Base-by-base conservation (phyloP, 2,329 filamentous ascomycete genomes). In the Lasiodiplodia theobromae region DNA sequence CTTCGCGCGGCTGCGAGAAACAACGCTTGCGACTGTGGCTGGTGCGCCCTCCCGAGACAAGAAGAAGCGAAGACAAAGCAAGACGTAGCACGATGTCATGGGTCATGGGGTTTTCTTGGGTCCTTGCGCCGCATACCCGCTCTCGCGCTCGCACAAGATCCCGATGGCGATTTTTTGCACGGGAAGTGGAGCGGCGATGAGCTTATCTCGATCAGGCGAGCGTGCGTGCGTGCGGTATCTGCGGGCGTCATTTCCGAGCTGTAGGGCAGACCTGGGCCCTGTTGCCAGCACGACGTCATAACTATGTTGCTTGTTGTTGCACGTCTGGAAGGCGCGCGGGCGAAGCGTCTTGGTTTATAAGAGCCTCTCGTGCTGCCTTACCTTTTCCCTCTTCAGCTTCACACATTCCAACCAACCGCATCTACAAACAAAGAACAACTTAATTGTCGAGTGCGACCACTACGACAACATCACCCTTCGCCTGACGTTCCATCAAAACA, bases 181-280 rank as follows among this genome's bases (percentile, higher is more conserved):
- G 44, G 34, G 28, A 34, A 16, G 58, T 63, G 58, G 58, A 49
- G 58, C 8, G 37, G 21, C 21, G 57, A 31, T 28, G 58, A 63
- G 58, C 58, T 63, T 63, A 49, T 63, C 58, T 63, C 25, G 40
- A 49, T 63, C 21, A 34, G 58, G 54, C 54, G 51, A 10, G 49
- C 49, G n/a, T n/a, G 51, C 25, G n/a, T 47, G 51, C 25, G 18
- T n/a, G 53, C 11, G 31, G 21, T 60, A 44, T 60, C 25, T 23
- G 44, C 44, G 60, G 60, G n/a, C 37, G 25, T 64, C 60, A 64
- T 64, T 64, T 49, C 60, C 60, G 60, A 49, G 10, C 25, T 34
- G 25, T 34, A 37, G 31, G 54, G 34, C 7, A 18, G 10, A 28
- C 18, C 40, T 34, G 23, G 25, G 21, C 37, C 40, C 40, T 25